Conservation (phyloP, 176 grass and related monocot genomes). For the Canna indica region DNA sequence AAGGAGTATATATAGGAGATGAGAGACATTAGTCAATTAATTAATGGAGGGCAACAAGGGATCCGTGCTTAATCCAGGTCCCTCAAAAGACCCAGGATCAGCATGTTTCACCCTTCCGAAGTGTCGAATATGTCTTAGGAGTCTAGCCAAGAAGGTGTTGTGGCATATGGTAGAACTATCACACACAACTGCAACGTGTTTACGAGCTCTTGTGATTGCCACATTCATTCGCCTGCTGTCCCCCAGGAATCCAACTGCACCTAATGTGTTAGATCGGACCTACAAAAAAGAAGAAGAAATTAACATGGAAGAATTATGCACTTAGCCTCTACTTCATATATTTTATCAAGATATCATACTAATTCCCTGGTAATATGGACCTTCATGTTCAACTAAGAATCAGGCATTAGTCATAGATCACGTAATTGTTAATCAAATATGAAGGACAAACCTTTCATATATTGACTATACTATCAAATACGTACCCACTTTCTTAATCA, state of each 20-base stretch:
- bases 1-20: too few species aligned
- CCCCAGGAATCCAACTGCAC: conserved; percentile 79
- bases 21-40: too few species aligned
- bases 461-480: too few species aligned
- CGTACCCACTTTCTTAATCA: too few species aligned
- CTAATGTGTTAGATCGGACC: conserved; percentile 83
- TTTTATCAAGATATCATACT: neutral
- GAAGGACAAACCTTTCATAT: too few species aligned
- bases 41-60: conserved; percentile 42
- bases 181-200: conserved; percentile 73
- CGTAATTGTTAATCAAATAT: too few species aligned
- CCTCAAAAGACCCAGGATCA: conserved; percentile 48
- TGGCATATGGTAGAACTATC: conserved; percentile 90
- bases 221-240: conserved; percentile 85
- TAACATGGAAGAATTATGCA: neutral
- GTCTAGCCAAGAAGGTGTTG: conserved; percentile 74
- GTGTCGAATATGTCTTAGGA: conserved; percentile 67
- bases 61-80: conserved; percentile 42
- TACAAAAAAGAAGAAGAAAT: conserved; percentile 13
- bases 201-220: conserved; percentile 71
- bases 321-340: neutral
- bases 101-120: conserved; percentile 73
- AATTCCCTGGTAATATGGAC: neutral
- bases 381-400: too few species aligned
- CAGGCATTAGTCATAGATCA: too few species aligned